Percentiles rank a stretch among this genome's conserved stretches.
Evolutionary conservation across 768 basidiomycete genomes (phyloP).

Genomic region (Auricularia auricula-judae): DNA sequence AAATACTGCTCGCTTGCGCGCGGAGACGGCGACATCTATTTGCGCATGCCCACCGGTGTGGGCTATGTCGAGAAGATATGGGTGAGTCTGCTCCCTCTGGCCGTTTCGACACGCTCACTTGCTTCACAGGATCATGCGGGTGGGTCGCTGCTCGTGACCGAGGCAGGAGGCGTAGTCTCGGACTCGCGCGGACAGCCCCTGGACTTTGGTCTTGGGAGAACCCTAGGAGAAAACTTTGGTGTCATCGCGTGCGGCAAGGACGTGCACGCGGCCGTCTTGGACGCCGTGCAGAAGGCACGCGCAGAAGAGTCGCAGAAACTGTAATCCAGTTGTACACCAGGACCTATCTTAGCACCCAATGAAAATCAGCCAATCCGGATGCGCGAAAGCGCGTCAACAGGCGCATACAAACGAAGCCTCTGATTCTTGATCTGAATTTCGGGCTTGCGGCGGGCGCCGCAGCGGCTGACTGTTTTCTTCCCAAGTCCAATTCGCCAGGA

Average conservation of each 20-base stretch:
- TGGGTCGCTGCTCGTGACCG: constrained; percentile 72
- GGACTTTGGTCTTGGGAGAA: constrained; percentile 80
- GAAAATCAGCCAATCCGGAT: too few species aligned
- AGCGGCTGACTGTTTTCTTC: neutral
- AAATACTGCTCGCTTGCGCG: constrained; percentile 84
- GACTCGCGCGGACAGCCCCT: constrained; percentile 71
- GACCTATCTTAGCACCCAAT: too few species aligned
- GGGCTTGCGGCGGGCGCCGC: neutral
- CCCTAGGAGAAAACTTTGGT: constrained; percentile 77
- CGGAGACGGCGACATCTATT: constrained; percentile 76
- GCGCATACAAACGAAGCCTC: too few species aligned
- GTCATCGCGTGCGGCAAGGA: constrained; percentile 73
- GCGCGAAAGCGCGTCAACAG: too few species aligned
- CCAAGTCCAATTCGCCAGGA: neutral
- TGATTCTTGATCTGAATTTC: neutral
- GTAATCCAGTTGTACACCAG: neutral
- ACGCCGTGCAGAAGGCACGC: constrained; percentile 56
- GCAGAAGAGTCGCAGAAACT: constrained; percentile 16
- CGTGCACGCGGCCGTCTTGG: constrained; percentile 56
- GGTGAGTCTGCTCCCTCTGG: constrained; percentile 32
- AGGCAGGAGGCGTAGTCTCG: constrained; percentile 82
- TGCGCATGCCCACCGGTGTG: constrained; percentile 65
- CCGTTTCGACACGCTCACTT: neutral
- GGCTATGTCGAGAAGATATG: constrained; percentile 95
- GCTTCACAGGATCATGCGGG: constrained; percentile 73